Evolutionary conservation across 2,329 filamentous ascomycete species (phyloP), one percentile per base, ranked within the genome.

Genomic region (Incumbomyces lentus): DNA sequence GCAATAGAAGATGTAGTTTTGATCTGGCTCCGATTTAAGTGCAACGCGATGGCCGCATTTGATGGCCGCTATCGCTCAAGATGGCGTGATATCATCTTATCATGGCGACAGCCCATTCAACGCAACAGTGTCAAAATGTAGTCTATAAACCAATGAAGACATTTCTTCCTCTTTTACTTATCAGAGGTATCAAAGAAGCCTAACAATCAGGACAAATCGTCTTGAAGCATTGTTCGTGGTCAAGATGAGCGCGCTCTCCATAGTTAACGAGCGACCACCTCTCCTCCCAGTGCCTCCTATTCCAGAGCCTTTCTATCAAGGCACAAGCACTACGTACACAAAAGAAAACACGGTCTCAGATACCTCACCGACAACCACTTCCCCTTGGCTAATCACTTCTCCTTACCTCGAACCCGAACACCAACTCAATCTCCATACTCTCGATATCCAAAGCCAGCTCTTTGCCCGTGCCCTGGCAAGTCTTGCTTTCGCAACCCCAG

Each of bases 371-470:
- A 6, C 36, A 16, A 13, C 36, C n/a, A 6, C n/a, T 5, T 39
- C n/a, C 18, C 36, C 36, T 22, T 39, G 36, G 36, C 36, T 39
- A 3, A 17, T 39, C 34, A 74, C 81, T 51, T 94, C 88, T 1
- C 87, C 87, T 1, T 94, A 95, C 62, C 77, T 78, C 8, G 78
- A 81, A 35, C 63, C 69, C 22, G 70, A 75, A 2, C 87, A 94
- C 62, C 76, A 86, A 40, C 77, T 94, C 30, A 79, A 89, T 60
- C 72, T 95, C 48, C 64, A 71, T 38, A 78, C 73, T 2, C 71
- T 94, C 6, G 74, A 84, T 51, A 66, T 65, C 0, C 75, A 85
- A 52, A 81, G 81, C 52, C 75, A 73, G 8, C 71, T 93, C 43
- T 71, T 95, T 45, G 82, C 87, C 4, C 73, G 78, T 49, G 84